A percentile compares a stretch with the other conserved stretches of the same genome.
Evolutionary conservation across 2,329 filamentous ascomycete species (phyloP).

Genomic region (Epichloe amarillans): DNA sequence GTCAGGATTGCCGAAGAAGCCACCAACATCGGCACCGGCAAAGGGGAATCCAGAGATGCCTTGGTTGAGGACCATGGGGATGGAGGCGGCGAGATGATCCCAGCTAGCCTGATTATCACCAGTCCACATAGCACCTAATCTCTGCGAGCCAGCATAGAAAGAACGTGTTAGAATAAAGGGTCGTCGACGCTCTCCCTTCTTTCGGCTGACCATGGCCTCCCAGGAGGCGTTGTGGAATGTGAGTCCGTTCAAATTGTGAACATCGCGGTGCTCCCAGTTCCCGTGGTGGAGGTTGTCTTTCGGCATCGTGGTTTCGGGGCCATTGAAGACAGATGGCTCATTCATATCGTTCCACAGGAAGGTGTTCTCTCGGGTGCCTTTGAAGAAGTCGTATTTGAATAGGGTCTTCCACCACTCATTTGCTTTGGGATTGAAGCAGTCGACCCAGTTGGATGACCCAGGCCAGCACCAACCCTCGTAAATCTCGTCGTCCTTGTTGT

Average conservation of each 20-base stretch:
- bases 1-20: constrained; percentile 94
- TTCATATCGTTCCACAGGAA: constrained; percentile 99
- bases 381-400: constrained; percentile 81
- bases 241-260: constrained; percentile 92
- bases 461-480: constrained; percentile 99
- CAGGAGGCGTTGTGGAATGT: constrained; percentile 93
- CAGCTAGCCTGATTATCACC: constrained; percentile 93
- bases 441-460: constrained; percentile 90
- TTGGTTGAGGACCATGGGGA: constrained; percentile 89
- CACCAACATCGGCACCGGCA: constrained; percentile 86
- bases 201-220: constrained; percentile 68
- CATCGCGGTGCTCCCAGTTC: constrained; percentile 90
- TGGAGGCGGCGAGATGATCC: constrained; percentile 76
- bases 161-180: constrained; percentile 89
- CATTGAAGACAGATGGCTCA: constrained; percentile 97
- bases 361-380: constrained; percentile 71
- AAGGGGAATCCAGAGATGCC: constrained; percentile 91
- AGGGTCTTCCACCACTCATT: constrained; percentile 82
- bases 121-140: constrained; percentile 93
- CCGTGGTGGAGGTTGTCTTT: constrained; percentile 91
- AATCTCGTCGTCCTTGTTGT: constrained; percentile 77
- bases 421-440: constrained; percentile 87
- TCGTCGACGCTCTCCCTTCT: constrained; percentile 71
- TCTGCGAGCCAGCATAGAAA: constrained; percentile 84
- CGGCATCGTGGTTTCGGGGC: constrained; percentile 95